Base-by-base conservation (phyloP, 78 protist genomes). In the Planoprotostelium fungivorum region DNA sequence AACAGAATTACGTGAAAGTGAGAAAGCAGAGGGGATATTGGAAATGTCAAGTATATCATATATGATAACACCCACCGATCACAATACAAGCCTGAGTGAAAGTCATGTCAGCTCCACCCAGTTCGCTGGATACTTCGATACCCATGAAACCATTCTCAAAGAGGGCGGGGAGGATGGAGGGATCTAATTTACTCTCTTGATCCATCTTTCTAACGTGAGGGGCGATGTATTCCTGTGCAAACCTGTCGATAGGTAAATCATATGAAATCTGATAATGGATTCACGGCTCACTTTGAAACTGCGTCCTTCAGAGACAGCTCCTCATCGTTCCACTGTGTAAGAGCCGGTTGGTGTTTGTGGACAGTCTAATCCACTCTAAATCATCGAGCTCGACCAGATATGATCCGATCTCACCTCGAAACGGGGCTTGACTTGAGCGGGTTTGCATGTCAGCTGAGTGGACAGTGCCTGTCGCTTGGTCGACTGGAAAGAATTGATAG, bases 91-190 rank as follows among this genome's bases (percentile, higher is more conserved):
- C 91, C 0, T 95, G 91, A 84, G 95, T 90, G 84, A 86, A 87
- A 51, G 89, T 93, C 94, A 97, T 31, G 28, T 96, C 98, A 0
- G 97, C 34, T 34, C 99, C 99, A 9, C 97, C 97, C 86, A 86
- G 90, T 28, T 95, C 92, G 34, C 85, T 92, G n/a, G 97, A 90
- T 25, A 93, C 90, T 31, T 94, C 96, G n/a, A 98, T 95, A 37
- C 98, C 98, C 98, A 97, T 96, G 63, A 97, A 88, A 63, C 90
- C 87, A 85, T 90, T 87, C 9, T 86, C 95, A 84, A 93, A 93
- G 35, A 91, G 91, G 9, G 89, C 91, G 28, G 38, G 38, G 29
- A 93, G 86, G 34, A 93, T 36, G 25, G 1, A 84, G 34, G 84
- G 86, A 38, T 93, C 84, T 5, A 93, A 73, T 28, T 87, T 29